Conservation (phyloP, 257 asterid genomes). For the Knoxia roxburghii region DNA sequence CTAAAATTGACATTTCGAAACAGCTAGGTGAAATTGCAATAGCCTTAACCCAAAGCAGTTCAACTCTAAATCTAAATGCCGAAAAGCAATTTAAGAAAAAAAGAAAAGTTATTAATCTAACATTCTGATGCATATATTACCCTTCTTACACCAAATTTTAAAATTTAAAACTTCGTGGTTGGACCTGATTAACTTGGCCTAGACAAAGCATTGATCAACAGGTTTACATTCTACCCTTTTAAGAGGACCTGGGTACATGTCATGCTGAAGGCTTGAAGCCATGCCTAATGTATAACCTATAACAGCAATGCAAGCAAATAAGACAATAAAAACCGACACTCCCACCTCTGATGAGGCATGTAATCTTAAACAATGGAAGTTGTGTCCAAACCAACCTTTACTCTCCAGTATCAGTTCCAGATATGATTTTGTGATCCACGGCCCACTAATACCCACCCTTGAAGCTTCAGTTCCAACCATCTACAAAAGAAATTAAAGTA, state of each 20-base stretch:
- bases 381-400: constrained; percentile 50
- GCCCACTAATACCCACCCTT: constrained; percentile 81
- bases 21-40: not conserved
- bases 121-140: not conserved
- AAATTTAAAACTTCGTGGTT: too few species aligned
- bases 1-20: not conserved
- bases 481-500: constrained; percentile 34
- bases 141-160: not conserved
- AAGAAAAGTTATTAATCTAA: not conserved
- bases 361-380: constrained; percentile 5
- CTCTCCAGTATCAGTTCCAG: constrained; percentile 97
- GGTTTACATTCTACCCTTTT: not conserved
- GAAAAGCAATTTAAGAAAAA: not conserved
- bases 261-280: not conserved
- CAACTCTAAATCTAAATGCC: not conserved
- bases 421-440: constrained; percentile 97
- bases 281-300: not conserved
- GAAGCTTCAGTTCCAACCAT: constrained; percentile 84
- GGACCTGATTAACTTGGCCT: not conserved
- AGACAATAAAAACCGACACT: not conserved
- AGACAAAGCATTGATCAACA: not conserved
- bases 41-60: not conserved
- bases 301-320: constrained; percentile 1
- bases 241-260: not conserved
- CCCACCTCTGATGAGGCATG: not conserved